Evolutionary conservation across 2,329 filamentous ascomycete genomes (phyloP), one percentile per base, ranked within the genome.

Genomic region (Blastomyces silverae): DNA sequence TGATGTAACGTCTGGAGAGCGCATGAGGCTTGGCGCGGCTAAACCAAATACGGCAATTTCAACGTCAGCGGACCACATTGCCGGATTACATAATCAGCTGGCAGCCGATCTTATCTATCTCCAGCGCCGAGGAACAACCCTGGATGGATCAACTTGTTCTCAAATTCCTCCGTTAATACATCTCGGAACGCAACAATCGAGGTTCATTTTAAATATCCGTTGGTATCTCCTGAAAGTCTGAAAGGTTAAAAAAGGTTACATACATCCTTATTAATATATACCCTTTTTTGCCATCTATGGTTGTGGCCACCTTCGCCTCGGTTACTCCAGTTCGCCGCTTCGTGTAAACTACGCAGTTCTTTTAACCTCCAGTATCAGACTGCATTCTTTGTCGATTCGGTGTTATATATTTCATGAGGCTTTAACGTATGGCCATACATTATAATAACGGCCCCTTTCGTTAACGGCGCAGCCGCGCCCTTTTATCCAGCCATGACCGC

Each of bases 1-100:
- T 61, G 58, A 61, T 61, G 58, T 61, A 61, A 61, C 25, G 25
- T 1, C n/a, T 39, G 44, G 42, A 15, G 34, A n/a, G 56, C 37
- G 25, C 2, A 20, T 15, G 20, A 20, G n/a, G 37, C 42, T 61
- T 61, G 57, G 39, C 57, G 42, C 39, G 0, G 0, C 57, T 46
- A 60, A 60, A 11, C 22, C 37, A 28, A 22, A 60, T 46, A 28
- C 39, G 22, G 57, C 10, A 60, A 31, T 46, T 42, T 44, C 57
- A 60, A 60, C 57, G 22, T 60, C 57, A 60, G 22, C 44, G 15
- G 44, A 17, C 44, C 15, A 46, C n/a, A 44, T 39, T 28, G 37
- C n/a, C n/a, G 37, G n/a, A 31, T 59, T 59, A 59, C 1, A 15
- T 59, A 59, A 59, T 13, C 17, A 15, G 3, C 3, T 8, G 8